Conservation (phyloP, 2,329 filamentous ascomycete species). For the Aaosphaeria arxii region DNA sequence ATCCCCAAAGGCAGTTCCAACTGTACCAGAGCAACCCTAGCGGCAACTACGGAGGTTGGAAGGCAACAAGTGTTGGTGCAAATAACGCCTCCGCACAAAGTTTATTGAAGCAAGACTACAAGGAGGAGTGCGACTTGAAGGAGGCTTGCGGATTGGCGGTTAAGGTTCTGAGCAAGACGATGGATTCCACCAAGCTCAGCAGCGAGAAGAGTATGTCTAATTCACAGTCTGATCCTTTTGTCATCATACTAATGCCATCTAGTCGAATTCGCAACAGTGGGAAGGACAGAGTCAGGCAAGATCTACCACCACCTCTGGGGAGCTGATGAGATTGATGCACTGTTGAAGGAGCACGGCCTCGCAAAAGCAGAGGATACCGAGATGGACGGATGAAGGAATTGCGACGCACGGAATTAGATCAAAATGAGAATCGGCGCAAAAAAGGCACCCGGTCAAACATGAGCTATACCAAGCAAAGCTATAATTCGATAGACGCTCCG, state of each 20-base stretch:
- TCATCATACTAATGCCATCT: conserved; percentile 6
- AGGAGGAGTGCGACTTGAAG: conserved; percentile 94
- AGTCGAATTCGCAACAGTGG: conserved; percentile 99
- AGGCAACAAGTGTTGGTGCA: conserved; percentile 94
- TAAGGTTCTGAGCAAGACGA: conserved; percentile 99
- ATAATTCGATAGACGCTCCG: conserved; percentile 7
- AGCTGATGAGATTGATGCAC: conserved; percentile 89
- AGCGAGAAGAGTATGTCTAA: conserved; percentile 88
- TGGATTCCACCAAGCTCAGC: conserved; percentile 98
- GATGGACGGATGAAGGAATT: conserved; percentile 30
- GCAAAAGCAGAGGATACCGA: conserved; percentile 59
- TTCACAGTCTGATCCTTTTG: not conserved
- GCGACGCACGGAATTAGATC: not conserved
- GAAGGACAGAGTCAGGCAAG: conserved; percentile 89
- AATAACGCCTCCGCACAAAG: conserved; percentile 98
- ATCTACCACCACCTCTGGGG: conserved; percentile 98
- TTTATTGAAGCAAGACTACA: conserved; percentile 98
- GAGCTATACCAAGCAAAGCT: conserved; percentile 31
- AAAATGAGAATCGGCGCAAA: not conserved
- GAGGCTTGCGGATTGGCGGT: conserved; percentile 97
- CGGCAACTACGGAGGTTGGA: conserved; percentile 99
- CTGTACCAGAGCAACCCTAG: conserved; percentile 98
- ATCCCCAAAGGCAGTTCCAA: conserved; percentile 94
- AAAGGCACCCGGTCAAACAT: conserved; percentile 12
- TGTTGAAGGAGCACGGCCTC: conserved; percentile 93